These are phyloP conservation scores for Pleurotus pulmonarius DNA, from an alignment of 768 basidiomycete genomes.

Conservation along the genomic window DNA sequence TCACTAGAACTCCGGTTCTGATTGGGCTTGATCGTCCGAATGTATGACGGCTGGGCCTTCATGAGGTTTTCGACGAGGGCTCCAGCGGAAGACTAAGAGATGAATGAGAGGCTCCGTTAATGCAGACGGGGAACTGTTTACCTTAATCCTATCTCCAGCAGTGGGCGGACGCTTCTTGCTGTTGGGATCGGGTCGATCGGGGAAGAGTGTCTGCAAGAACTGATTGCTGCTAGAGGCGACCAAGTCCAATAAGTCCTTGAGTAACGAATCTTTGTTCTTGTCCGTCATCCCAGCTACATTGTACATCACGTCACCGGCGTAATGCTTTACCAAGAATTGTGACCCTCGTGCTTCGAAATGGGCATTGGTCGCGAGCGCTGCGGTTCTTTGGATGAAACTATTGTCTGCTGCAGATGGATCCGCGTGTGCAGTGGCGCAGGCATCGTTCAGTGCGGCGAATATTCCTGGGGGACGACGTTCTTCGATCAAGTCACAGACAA, in stretches of 20 bases:
- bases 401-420: conserved; percentile 95
- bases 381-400: conserved; percentile 91
- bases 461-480: conserved; percentile 95
- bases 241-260: conserved; percentile 93
- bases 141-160: conserved; percentile 97
- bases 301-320: conserved; percentile 99
- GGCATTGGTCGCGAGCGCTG: conserved; percentile 75
- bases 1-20: conserved; percentile 91
- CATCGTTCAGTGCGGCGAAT: conserved; percentile 96
- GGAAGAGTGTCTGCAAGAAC: conserved; percentile 88
- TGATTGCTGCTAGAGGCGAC: conserved; percentile 74
- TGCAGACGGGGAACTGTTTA: conserved; percentile 20
- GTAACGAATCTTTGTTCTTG: conserved; percentile 97
- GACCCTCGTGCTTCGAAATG: conserved; percentile 94
- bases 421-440: conserved; percentile 98
- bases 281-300: conserved; percentile 98
- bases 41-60: conserved; percentile 96
- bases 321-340: conserved; percentile 94
- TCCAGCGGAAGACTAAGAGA: conserved; percentile 75
- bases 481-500: conserved; percentile 98
- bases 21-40: conserved; percentile 98
- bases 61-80: conserved; percentile 97
- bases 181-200: conserved; percentile 91
- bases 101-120: background rate
- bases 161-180: conserved; percentile 98